Conservation (phyloP, 805 yeast species). For the Candida xiaguanensis region DNA sequence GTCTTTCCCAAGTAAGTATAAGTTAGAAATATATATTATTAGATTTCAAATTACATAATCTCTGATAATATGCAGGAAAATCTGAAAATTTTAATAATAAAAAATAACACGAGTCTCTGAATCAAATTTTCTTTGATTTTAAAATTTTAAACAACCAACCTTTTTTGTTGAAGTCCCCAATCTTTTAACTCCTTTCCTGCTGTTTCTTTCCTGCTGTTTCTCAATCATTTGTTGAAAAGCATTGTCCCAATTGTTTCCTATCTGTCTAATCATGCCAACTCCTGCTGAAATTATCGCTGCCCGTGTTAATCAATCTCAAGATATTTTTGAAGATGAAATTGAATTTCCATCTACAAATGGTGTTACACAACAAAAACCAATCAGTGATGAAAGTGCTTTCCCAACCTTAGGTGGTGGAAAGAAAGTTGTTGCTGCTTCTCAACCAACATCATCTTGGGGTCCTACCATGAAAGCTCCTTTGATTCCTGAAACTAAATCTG, state of each 20-base stretch:
- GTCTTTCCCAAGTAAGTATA: neutral
- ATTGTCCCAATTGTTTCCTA: constrained; percentile 8
- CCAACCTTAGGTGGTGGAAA: constrained; percentile 59
- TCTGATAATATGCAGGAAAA: constrained; percentile 1
- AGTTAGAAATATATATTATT: no score
- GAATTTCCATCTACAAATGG: constrained; percentile 10
- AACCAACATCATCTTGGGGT: constrained; percentile 35
- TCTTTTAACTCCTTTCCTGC: neutral
- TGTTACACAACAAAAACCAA: constrained; percentile 19
- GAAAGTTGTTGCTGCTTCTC: constrained; percentile 16
- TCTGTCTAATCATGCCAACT: constrained; percentile 29
- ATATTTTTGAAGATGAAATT: constrained; percentile 4
- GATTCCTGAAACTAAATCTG: constrained; percentile 13
- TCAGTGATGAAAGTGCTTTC: constrained; percentile 54
- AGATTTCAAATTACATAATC: no score
- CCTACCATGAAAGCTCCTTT: constrained; percentile 24
- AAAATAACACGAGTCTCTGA: neutral
- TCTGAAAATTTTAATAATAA: neutral
- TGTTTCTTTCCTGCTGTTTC: constrained; percentile 7
- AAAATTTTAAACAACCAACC: neutral
- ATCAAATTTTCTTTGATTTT: neutral
- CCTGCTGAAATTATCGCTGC: constrained; percentile 50
- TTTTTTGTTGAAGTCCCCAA: neutral
- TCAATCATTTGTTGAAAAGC: constrained; percentile 6
- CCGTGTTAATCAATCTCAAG: constrained; percentile 20